Evolutionary conservation across 805 yeast species (phyloP), one percentile per base, ranked within the genome.

Genomic region (Wickerhamiella allomyrinae): DNA sequence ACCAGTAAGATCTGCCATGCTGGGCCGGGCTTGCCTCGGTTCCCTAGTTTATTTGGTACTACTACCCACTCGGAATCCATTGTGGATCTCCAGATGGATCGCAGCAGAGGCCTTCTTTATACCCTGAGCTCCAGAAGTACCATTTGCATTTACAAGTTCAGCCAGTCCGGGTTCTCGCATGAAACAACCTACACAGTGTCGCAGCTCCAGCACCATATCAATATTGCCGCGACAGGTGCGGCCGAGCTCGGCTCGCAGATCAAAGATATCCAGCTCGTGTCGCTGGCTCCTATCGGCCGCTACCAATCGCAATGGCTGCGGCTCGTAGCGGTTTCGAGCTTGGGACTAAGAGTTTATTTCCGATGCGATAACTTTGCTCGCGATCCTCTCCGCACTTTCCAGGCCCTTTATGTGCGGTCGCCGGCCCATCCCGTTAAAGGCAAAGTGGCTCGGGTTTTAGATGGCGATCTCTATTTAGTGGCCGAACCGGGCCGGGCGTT

Each of bases 1-100:
- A 82, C 94, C 55, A 76, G 75, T 51, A 86, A 86, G 58, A 75
- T 79, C 33, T 85, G 96, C 57, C 69, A 83, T 42, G 85, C 96
- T 35, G 76, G 74, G 61, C 77, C 68, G 0, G 59, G 77, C 34
- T 62, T 79, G 1, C 70, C 27, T 62, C 50, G 22, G 46, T 49
- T 10, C 34, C 56, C 37, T 27, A 54, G 43, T 46, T 57, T 37
- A 31, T 53, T 41, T 31, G 51, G 51, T 33, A 7, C 41, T 17
- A 13, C 27, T 11, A 23, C 23, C 34, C 49, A 24, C 48, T 53
- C 39, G 2, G 94, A 83, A 53, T 60, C 69, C 0, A 65, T 84
- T n/a, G 54, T 64, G 2, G 82, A 80, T 52, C 54, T 86, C 36
- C 74, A 69, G 37, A 65, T 86, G 34, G 98, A 91, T 58, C 76